Conservation (phyloP, 768 basidiomycete genomes). For the Trametes cinnabarina region DNA sequence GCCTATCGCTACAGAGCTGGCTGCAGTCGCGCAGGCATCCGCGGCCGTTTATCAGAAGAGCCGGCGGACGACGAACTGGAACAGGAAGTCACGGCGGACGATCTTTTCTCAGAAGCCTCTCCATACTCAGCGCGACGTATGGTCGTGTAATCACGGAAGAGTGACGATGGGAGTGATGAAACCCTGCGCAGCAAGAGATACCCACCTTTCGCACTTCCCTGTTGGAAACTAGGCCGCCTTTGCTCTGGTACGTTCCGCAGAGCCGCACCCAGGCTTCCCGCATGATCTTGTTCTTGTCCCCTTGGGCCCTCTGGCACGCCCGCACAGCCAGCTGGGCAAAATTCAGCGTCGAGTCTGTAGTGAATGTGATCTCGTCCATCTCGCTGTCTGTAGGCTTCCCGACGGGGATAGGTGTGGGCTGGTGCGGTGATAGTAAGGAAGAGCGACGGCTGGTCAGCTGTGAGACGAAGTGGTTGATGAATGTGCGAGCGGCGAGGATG, state of each 20-base stretch:
- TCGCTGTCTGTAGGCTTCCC: conserved; percentile 39
- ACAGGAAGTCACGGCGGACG: not conserved
- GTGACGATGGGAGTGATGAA: conserved; percentile 9
- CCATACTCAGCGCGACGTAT: conserved; percentile 7
- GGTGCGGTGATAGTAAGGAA: conserved; percentile 39
- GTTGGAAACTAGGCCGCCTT: conserved; percentile 57
- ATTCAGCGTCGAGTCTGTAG: conserved; percentile 75
- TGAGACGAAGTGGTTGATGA: conserved; percentile 77
- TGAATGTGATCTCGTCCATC: conserved; percentile 67
- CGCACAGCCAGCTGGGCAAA: conserved; percentile 87
- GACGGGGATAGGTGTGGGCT: conserved; percentile 45
- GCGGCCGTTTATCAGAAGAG: conserved; percentile 6
- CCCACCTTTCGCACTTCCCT: conserved; percentile 65
- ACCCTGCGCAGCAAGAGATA: conserved; percentile 19
- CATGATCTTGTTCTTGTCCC: conserved; percentile 71
- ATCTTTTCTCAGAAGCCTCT: conserved; percentile 10
- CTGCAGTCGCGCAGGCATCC: conserved; percentile 5
- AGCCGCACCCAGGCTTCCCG: conserved; percentile 84
- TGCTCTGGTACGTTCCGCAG: conserved; percentile 79
- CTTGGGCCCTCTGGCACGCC: conserved; percentile 85
- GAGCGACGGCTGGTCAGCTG: conserved; percentile 53
- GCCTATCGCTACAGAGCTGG: conserved; percentile 1
- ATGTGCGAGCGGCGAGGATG: conserved; percentile 90
- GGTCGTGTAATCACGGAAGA: conserved; percentile 7
- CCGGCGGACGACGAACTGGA: conserved; percentile 3